Evolutionary conservation across 208 protist genomes (phyloP).

Genomic region (Naegleria lovaniensis): DNA sequence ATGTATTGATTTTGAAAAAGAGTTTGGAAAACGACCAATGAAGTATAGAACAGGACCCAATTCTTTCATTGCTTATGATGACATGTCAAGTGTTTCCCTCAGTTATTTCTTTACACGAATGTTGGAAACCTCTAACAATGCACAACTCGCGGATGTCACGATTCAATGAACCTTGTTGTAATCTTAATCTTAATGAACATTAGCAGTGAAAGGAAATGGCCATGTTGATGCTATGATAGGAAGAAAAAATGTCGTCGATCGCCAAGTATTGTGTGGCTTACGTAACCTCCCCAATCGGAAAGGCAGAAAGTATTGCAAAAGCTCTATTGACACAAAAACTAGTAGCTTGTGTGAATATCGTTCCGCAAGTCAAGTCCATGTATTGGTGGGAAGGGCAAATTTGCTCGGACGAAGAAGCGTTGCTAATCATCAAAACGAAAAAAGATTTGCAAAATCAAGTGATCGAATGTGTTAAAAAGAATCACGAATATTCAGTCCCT

Average conservation of each 20-base stretch:
- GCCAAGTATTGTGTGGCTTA: background rate
- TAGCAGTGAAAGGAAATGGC: too few species aligned
- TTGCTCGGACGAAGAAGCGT: background rate
- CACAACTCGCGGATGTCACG: too few species aligned
- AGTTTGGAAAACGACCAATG: background rate
- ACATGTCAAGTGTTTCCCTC: background rate
- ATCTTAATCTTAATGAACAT: too few species aligned
- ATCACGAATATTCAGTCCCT: background rate
- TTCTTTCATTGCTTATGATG: background rate
- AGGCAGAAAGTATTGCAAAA: background rate
- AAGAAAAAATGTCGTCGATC: background rate
- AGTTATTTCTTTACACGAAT: too few species aligned
- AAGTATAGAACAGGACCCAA: background rate
- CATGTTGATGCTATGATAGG: too few species aligned
- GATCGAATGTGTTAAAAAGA: background rate
- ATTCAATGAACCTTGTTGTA: too few species aligned
- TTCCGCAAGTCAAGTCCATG: background rate
- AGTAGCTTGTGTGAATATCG: background rate
- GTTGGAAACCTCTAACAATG: too few species aligned
- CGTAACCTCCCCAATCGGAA: background rate
- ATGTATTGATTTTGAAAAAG: background rate
- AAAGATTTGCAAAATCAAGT: background rate
- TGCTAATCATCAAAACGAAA: background rate
- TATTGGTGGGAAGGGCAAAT: slow-evolving; percentile 22
- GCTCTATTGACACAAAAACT: background rate